Evolutionary conservation across 768 basidiomycete species (phyloP).

Genomic region (Russula emetica): DNA sequence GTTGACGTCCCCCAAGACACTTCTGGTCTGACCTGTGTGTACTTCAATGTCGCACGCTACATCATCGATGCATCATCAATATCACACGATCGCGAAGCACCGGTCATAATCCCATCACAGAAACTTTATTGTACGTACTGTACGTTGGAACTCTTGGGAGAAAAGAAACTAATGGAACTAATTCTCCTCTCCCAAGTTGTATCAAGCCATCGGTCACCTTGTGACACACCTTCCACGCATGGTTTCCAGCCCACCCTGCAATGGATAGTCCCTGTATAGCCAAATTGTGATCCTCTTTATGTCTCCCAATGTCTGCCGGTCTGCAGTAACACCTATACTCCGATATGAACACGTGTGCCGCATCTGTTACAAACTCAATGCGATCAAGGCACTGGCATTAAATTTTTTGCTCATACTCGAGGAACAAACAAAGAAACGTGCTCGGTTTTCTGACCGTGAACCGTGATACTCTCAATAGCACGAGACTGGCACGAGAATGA

Average conservation of each 20-base stretch:
- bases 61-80: neutral
- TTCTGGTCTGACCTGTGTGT: neutral
- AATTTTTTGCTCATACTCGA: neutral
- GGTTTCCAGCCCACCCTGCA: neutral
- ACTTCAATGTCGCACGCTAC: neutral
- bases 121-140: constrained; percentile 15
- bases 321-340: too few species aligned
- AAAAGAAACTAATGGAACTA: constrained; percentile 3
- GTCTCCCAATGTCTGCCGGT: too few species aligned
- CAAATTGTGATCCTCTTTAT: constrained; percentile 7
- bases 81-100: constrained; percentile 1
- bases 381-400: neutral
- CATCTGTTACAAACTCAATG: neutral
- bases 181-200: neutral
- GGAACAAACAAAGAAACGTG: neutral
- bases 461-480: neutral
- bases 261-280: neutral
- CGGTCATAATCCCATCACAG: neutral
- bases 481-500: neutral
- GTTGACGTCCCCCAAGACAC: neutral
- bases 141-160: constrained; percentile 6
- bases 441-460: neutral
- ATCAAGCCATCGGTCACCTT: neutral
- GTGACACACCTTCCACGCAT: too few species aligned
- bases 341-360: constrained; percentile 1